phyloP scores from a whole-genome alignment of 1,284 basidiomycete genomes.

The Austroboletus novae-zelandiae region DNA sequence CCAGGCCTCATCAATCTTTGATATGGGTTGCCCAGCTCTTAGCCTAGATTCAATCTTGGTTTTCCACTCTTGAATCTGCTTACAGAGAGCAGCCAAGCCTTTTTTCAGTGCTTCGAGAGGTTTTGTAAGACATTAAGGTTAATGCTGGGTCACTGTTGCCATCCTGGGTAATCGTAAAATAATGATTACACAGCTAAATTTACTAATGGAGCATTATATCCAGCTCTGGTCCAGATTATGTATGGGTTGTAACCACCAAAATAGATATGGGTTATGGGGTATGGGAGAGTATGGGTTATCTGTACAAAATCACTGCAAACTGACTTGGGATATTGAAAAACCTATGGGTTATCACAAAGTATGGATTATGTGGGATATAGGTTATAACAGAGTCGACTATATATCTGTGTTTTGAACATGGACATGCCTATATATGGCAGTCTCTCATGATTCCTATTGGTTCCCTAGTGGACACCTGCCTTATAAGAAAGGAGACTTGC shows the following conservation, averaged over 20 bases:
- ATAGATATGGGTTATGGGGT: constrained; percentile 5
- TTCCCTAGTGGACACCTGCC: no score
- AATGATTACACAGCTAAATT: no score
- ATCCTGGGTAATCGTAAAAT: not conserved
- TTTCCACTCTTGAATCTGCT: constrained; percentile 1
- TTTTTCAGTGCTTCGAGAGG: not conserved
- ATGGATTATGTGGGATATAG: constrained; percentile 3
- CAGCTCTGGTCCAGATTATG: not conserved
- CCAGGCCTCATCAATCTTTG: constrained; percentile 4
- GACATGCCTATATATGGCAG: no score
- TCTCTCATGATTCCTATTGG: no score
- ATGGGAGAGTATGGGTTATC: constrained; percentile 7
- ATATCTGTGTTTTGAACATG: no score
- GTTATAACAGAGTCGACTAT: not conserved
- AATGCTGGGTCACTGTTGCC: not conserved
- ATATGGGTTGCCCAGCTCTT: not conserved
- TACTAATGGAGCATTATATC: no score
- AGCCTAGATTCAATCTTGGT: not conserved
- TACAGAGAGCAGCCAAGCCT: not conserved
- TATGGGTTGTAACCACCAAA: constrained; percentile 7
- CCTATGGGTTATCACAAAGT: constrained; percentile 11
- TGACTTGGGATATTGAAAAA: not conserved
- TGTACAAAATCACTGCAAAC: not conserved
- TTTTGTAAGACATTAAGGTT: not conserved
- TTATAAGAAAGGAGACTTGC: no score